Conservation (phyloP, 2,329 filamentous ascomycete species). For the Ophiocordyceps robertsii region DNA sequence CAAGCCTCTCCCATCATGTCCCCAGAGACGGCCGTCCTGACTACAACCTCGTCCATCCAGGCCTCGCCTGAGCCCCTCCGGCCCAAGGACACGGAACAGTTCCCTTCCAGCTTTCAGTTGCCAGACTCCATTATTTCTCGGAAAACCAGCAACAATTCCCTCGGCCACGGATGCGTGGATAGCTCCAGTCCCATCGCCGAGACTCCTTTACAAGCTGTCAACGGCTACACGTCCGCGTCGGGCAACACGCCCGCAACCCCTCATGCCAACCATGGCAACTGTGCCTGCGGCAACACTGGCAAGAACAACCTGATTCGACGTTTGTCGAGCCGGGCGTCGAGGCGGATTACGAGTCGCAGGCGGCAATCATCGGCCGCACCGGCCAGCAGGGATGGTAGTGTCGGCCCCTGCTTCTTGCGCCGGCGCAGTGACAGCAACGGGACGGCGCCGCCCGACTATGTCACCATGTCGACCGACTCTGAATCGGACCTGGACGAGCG, state of each 20-base stretch:
- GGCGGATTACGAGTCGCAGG: slow-evolving; percentile 50
- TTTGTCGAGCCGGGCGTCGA: slow-evolving; percentile 67
- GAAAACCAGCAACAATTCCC: slow-evolving; percentile 47
- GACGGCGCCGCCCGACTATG: slow-evolving; percentile 41
- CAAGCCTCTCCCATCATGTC: slow-evolving; percentile 45
- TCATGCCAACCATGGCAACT: slow-evolving; percentile 13
- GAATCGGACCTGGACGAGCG: slow-evolving; percentile 44
- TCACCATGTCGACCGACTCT: slow-evolving; percentile 30
- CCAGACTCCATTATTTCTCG: slow-evolving; percentile 56
- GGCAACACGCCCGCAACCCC: background rate
- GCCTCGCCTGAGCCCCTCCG: slow-evolving; percentile 51
- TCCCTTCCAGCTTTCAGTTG: slow-evolving; percentile 47
- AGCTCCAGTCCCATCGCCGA: slow-evolving; percentile 44
- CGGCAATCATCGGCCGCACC: slow-evolving; percentile 67
- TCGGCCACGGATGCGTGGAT: slow-evolving; percentile 44
- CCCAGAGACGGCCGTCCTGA: slow-evolving; percentile 36
- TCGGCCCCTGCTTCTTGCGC: slow-evolving; percentile 77
- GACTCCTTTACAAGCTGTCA: slow-evolving; percentile 13
- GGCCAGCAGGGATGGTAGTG: slow-evolving; percentile 71
- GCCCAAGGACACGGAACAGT: slow-evolving; percentile 39
- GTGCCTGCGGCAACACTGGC: slow-evolving; percentile 8
- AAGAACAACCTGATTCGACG: slow-evolving; percentile 58
- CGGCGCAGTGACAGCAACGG: slow-evolving; percentile 82
- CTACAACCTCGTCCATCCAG: slow-evolving; percentile 50
- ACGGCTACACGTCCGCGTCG: slow-evolving; percentile 2